These are phyloP conservation scores for Yarrowia keelungensis DNA, from an alignment of 805 yeast species.

Conservation along the genomic window DNA sequence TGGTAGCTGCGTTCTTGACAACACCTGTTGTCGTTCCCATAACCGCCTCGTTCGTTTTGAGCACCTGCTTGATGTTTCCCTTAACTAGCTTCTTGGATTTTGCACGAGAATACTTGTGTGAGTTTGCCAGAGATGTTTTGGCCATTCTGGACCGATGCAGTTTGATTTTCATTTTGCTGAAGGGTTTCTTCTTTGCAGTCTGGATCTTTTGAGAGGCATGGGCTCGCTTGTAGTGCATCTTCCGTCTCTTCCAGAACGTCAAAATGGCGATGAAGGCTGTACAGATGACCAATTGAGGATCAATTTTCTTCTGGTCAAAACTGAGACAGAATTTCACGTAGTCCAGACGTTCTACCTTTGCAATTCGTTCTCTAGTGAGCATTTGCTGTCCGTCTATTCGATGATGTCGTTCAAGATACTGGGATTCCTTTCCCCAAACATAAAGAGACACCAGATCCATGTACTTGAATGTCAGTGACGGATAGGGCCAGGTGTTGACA, in stretches of 20 bases:
- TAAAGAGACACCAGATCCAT: constrained; percentile 22
- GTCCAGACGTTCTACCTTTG: constrained; percentile 14
- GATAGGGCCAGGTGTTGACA: constrained; percentile 11
- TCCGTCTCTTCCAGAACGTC: constrained; percentile 14
- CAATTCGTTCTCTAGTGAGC: constrained; percentile 16
- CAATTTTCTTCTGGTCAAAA: constrained; percentile 28
- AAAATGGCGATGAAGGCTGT: constrained; percentile 17
- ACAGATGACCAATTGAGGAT: constrained; percentile 26
- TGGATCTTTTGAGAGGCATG: constrained; percentile 7
- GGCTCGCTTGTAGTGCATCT: constrained; percentile 15
- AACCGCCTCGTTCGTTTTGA: constrained; percentile 1
- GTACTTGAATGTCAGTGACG: constrained; percentile 9
- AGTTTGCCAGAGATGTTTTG: background rate
- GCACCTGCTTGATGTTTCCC: constrained; percentile 13
- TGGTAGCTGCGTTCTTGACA: constrained; percentile 7
- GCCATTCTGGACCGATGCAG: constrained; percentile 11
- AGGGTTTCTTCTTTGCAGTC: background rate
- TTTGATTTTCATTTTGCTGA: constrained; percentile 4
- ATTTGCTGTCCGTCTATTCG: constrained; percentile 2
- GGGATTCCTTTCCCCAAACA: constrained; percentile 22
- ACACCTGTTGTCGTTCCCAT: constrained; percentile 27
- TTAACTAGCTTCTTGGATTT: constrained; percentile 18
- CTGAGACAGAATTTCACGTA: constrained; percentile 4
- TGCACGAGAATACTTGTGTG: constrained; percentile 15
- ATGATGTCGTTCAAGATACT: constrained; percentile 20